Conservation (phyloP, 352 stramenopile species). For the Globisporangium okanoganense region DNA sequence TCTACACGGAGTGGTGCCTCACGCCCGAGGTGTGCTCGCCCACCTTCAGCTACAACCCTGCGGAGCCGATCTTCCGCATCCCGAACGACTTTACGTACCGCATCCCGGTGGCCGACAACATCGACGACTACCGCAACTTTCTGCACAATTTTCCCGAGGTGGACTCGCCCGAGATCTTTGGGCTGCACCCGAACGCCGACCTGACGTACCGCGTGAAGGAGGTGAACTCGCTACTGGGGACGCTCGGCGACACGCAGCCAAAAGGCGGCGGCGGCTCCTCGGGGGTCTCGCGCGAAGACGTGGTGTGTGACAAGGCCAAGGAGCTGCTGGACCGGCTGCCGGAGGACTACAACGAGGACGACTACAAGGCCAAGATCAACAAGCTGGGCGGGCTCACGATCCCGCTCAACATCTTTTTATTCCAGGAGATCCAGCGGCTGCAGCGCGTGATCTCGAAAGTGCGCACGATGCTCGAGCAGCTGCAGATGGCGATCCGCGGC, state of each 20-base stretch:
- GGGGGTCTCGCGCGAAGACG: constrained; percentile 92
- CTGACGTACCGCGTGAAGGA: constrained; percentile 98
- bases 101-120: constrained; percentile 90
- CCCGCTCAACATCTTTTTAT: constrained; percentile 98
- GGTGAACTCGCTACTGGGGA: constrained; percentile 92
- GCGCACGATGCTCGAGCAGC: constrained; percentile 91
- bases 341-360: constrained; percentile 97
- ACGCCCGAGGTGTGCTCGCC: constrained; percentile 77
- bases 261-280: constrained; percentile 89
- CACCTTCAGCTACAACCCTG: constrained; percentile 95
- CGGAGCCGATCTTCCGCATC: constrained; percentile 94
- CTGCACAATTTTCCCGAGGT: constrained; percentile 95
- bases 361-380: constrained; percentile 97
- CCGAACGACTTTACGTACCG: constrained; percentile 97
- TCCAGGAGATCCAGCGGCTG: constrained; percentile 97
- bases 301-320: constrained; percentile 94
- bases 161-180: constrained; percentile 98
- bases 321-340: constrained; percentile 94
- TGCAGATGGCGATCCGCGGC: constrained; percentile 97
- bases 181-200: constrained; percentile 97
- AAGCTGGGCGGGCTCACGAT: constrained; percentile 95
- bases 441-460: constrained; percentile 96
- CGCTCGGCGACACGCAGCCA: constrained; percentile 95
- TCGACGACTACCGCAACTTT: constrained; percentile 95
- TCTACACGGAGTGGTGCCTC: constrained; percentile 97